A percentile compares a stretch with the other conserved stretches of the same genome.
phyloP scores from a whole-genome alignment of 352 stramenopile species.

The Globisporangium emineosum region DNA sequence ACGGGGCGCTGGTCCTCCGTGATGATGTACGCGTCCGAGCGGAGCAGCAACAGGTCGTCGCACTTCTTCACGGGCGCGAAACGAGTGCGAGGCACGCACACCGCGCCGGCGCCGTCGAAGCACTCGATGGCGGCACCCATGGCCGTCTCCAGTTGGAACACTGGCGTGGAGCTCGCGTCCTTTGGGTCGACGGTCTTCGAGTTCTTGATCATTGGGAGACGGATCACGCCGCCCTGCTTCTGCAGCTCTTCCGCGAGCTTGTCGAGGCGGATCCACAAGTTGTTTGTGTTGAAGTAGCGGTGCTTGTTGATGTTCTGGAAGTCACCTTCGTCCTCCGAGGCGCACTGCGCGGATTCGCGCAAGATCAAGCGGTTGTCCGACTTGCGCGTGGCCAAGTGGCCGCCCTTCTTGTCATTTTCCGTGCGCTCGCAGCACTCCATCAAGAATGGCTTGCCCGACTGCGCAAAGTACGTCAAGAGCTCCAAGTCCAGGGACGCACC shows the following conservation, averaged over 20 bases:
- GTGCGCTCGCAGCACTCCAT: slow-evolving; percentile 98
- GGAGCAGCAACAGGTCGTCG: slow-evolving; percentile 88
- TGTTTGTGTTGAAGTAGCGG: slow-evolving; percentile 90
- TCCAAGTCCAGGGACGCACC: slow-evolving; percentile 80
- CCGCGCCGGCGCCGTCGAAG: slow-evolving; percentile 82
- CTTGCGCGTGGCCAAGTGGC: slow-evolving; percentile 91
- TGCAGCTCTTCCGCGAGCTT: slow-evolving; percentile 80
- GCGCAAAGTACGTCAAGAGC: slow-evolving; percentile 85
- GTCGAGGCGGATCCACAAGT: slow-evolving; percentile 87
- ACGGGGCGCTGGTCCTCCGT: slow-evolving; percentile 94
- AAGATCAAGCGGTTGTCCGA: slow-evolving; percentile 95
- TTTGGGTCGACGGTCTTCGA: slow-evolving; percentile 87
- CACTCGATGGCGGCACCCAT: slow-evolving; percentile 88
- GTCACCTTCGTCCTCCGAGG: slow-evolving; percentile 70
- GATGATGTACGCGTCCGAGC: slow-evolving; percentile 97
- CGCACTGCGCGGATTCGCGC: slow-evolving; percentile 89
- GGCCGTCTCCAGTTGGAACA: slow-evolving; percentile 87
- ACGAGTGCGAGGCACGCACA: slow-evolving; percentile 86
- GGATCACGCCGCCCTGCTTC: slow-evolving; percentile 79
- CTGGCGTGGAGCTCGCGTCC: slow-evolving; percentile 74
- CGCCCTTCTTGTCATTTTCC: slow-evolving; percentile 99
- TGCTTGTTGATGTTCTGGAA: slow-evolving; percentile 90
- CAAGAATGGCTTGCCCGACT: slow-evolving; percentile 87
- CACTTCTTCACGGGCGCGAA: slow-evolving; percentile 90
- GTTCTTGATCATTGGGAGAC: slow-evolving; percentile 88